A percentile compares a stretch with the other conserved stretches of the same genome.
Conservation (phyloP, 768 basidiomycete species). For the Suillus variegatus region DNA sequence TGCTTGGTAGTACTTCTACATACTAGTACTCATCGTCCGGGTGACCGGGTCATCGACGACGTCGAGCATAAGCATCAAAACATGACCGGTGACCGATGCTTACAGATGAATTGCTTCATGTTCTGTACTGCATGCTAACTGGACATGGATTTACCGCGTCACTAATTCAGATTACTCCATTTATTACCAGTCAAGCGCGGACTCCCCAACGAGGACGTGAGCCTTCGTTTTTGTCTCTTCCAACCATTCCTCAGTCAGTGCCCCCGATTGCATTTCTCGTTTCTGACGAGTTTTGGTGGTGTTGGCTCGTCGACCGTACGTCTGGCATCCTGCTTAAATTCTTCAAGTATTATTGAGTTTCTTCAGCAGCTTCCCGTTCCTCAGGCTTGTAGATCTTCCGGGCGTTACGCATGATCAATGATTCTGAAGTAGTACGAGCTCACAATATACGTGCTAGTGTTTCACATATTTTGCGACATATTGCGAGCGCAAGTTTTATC, state of each 20-base stretch:
- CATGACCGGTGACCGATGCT: no score
- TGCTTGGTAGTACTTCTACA: no score
- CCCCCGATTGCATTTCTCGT: not conserved
- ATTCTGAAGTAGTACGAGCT: not conserved
- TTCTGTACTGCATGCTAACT: not conserved
- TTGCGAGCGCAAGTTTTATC: not conserved
- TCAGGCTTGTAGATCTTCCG: not conserved
- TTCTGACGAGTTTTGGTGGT: not conserved
- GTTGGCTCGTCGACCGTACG: not conserved
- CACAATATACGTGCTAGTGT: not conserved
- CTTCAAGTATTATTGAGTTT: not conserved
- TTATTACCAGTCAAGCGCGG: no score
- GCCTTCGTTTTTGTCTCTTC: not conserved
- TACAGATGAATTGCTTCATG: not conserved
- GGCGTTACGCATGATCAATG: not conserved
- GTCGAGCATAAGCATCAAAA: no score
- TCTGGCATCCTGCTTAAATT: not conserved
- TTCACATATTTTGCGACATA: not conserved
- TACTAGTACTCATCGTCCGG: no score
- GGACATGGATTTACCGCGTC: no score
- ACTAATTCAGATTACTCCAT: no score
- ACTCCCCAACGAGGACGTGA: no score
- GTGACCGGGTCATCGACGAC: no score
- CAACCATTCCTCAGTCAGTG: not conserved
- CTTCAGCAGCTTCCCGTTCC: no score